Evolutionary conservation across 2,329 filamentous ascomycete species (phyloP).

Genomic region (Plenodomus biglobosus): DNA sequence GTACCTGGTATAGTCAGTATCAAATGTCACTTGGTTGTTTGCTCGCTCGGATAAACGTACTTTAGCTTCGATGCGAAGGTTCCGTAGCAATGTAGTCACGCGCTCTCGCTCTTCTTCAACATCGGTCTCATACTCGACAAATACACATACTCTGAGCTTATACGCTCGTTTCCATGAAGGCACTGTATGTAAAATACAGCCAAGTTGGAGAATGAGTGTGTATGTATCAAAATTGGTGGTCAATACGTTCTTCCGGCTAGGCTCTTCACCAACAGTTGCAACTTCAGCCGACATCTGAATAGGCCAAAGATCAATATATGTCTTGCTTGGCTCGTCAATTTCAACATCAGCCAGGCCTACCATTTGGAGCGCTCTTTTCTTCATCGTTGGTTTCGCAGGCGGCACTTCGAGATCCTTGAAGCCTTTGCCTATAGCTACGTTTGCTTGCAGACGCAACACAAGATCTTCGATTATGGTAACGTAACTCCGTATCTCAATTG

Average conservation of each 20-base stretch:
- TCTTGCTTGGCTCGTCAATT: slow-evolving; percentile 64
- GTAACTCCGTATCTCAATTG: slow-evolving; percentile 72
- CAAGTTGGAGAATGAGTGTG: slow-evolving; percentile 81
- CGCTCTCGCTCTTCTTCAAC: slow-evolving; percentile 75
- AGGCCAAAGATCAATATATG: slow-evolving; percentile 85
- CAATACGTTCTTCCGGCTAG: slow-evolving; percentile 60
- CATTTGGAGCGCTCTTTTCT: slow-evolving; percentile 28
- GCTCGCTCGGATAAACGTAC: slow-evolving; percentile 20
- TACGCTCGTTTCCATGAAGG: slow-evolving; percentile 77
- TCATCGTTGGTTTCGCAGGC: slow-evolving; percentile 31
- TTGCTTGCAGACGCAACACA: slow-evolving; percentile 74
- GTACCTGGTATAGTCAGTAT: slow-evolving; percentile 41
- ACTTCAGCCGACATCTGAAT: slow-evolving; percentile 92
- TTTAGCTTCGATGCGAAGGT: slow-evolving; percentile 77
- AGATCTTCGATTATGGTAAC: slow-evolving; percentile 82
- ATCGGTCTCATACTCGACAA: slow-evolving; percentile 85
- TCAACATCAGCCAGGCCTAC: slow-evolving; percentile 40
- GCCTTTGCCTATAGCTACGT: slow-evolving; percentile 80
- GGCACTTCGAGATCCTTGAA: slow-evolving; percentile 78
- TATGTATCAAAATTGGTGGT: slow-evolving; percentile 93
- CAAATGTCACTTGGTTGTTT: neutral
- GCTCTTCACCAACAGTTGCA: slow-evolving; percentile 54
- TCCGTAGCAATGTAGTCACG: slow-evolving; percentile 73
- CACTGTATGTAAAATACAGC: slow-evolving; percentile 80
- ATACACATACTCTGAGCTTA: slow-evolving; percentile 74